Evolutionary conservation across 257 asterid species (phyloP).

Genomic region (Linderniella brevidens): DNA sequence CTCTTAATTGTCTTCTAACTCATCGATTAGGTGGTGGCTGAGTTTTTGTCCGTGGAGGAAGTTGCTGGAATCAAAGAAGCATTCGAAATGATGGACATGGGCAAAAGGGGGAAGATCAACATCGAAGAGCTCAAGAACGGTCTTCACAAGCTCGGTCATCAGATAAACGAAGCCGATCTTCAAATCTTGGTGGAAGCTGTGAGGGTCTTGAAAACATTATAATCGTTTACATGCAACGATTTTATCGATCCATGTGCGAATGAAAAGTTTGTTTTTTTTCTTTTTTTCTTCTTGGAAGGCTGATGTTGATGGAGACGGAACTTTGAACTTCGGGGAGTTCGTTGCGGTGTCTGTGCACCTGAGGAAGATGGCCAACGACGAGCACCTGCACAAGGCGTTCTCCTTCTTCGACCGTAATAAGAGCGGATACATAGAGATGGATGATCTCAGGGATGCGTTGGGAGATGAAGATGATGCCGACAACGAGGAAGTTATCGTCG

Average conservation of each 20-base stretch:
- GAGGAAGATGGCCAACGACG: conserved; percentile 78
- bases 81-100: too few species aligned
- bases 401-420: conserved; percentile 70
- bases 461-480: conserved; percentile 63
- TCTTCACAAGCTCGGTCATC: too few species aligned
- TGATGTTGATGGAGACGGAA: conserved; percentile 85
- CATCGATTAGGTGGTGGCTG: too few species aligned
- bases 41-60: too few species aligned
- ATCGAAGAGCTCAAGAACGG: too few species aligned
- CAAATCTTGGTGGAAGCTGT: too few species aligned
- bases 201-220: too few species aligned
- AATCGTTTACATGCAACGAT: too few species aligned
- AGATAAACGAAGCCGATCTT: too few species aligned
- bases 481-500: conserved; percentile 37
- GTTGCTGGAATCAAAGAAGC: too few species aligned
- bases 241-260: not conserved
- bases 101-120: too few species aligned
- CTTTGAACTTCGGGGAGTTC: conserved; percentile 84
- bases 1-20: too few species aligned
- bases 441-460: conserved; percentile 66
- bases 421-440: conserved; percentile 67
- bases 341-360: conserved; percentile 90
- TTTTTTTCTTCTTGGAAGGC: conserved; percentile 30
- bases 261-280: not conserved
- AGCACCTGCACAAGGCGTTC: conserved; percentile 70